These are phyloP conservation scores for Talaromyces sp. DNA, from an alignment of 2,329 filamentous ascomycete species.

Conservation along the genomic window DNA sequence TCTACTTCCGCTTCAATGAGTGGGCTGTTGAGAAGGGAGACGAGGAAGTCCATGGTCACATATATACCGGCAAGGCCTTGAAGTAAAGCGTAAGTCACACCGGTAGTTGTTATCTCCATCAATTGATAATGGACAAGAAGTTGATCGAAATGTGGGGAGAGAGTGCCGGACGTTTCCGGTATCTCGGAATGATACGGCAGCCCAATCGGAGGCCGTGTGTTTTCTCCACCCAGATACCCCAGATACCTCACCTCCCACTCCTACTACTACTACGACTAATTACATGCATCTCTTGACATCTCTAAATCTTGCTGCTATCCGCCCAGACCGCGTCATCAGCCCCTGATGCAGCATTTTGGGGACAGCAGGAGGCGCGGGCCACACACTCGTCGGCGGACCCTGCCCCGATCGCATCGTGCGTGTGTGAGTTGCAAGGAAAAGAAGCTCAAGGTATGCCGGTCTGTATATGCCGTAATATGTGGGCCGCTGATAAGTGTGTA, in stretches of 20 bases:
- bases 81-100: too few relatives aligned
- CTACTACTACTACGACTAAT: too few relatives aligned
- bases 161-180: not conserved
- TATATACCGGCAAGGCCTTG: not conserved
- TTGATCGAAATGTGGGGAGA: not conserved
- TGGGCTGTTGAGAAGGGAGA: too few relatives aligned
- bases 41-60: not conserved
- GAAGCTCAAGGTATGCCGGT: constrained; percentile 3
- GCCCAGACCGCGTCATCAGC: not conserved
- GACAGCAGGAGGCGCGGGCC: not conserved
- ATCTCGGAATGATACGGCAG: not conserved
- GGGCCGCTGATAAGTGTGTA: not conserved
- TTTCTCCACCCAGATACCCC: not conserved
- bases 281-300: not conserved
- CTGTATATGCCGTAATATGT: not conserved
- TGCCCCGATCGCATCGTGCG: not conserved
- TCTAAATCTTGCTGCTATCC: not conserved
- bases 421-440: constrained; percentile 5
- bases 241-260: not conserved
- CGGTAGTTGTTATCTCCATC: not conserved
- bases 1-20: too few relatives aligned
- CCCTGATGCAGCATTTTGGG: not conserved
- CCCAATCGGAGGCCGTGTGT: not conserved
- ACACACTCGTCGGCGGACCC: not conserved
- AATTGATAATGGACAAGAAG: not conserved